Evolutionary conservation across 2,329 filamentous ascomycete species (phyloP).

Genomic region (Talaromyces verruculosus): DNA sequence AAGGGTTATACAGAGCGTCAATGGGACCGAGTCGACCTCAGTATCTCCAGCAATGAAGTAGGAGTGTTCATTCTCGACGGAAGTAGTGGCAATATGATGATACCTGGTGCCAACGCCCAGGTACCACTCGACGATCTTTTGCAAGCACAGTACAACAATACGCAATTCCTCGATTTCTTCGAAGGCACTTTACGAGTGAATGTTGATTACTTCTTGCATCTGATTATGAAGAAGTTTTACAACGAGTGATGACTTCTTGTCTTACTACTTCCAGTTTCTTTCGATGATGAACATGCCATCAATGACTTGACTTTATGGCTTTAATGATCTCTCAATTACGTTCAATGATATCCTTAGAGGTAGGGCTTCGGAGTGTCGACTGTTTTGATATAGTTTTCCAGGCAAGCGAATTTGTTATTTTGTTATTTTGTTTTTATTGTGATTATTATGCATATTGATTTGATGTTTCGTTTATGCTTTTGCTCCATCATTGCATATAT

Average conservation of each 20-base stretch:
- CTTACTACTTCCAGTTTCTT: neutral
- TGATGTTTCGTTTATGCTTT: constrained; percentile 10
- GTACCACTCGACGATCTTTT: constrained; percentile 90
- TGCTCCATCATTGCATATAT: constrained; percentile 12
- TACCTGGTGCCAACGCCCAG: constrained; percentile 85
- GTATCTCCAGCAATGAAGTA: constrained; percentile 89
- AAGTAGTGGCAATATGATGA: constrained; percentile 87
- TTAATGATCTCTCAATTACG: constrained; percentile 14
- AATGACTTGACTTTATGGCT: constrained; percentile 11
- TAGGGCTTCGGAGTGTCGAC: constrained; percentile 13
- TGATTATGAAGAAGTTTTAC: constrained; percentile 99
- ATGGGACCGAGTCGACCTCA: constrained; percentile 90
- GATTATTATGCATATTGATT: constrained; percentile 11
- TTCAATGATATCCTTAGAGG: constrained; percentile 21
- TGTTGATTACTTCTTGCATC: constrained; percentile 92
- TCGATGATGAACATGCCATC: constrained; percentile 3
- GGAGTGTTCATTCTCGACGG: constrained; percentile 93
- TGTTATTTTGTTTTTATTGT: neutral
- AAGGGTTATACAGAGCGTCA: constrained; percentile 76
- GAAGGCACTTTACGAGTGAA: constrained; percentile 85
- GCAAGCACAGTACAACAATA: constrained; percentile 95
- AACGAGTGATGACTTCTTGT: constrained; percentile 41
- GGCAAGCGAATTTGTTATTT: constrained; percentile 10
- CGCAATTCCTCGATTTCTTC: constrained; percentile 94
- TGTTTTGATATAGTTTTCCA: constrained; percentile 5